phyloP scores from a whole-genome alignment of 2,329 filamentous ascomycete species.

The Sodiomyces alkalinus region DNA sequence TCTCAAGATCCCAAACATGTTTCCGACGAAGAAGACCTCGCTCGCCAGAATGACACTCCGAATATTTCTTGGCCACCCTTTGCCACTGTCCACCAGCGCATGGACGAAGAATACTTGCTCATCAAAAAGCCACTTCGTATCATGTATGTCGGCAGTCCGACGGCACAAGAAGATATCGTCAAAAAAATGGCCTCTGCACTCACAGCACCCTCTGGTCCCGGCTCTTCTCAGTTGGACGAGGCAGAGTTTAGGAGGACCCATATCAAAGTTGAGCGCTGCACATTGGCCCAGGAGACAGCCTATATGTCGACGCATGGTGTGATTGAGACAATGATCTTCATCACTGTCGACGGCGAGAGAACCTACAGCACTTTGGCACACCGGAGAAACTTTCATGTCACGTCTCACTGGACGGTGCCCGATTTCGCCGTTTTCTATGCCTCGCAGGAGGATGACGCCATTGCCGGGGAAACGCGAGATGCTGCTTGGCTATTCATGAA shows the following conservation, averaged over 20 bases:
- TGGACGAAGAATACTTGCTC: slow-evolving; percentile 28
- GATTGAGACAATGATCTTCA: slow-evolving; percentile 16
- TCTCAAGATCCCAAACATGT: slow-evolving; percentile 26
- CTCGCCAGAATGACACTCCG: slow-evolving; percentile 11
- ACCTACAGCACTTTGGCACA: slow-evolving; percentile 20
- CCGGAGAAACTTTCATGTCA: too few species aligned
- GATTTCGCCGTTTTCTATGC: slow-evolving; percentile 34
- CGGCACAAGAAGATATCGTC: slow-evolving; percentile 23
- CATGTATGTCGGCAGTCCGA: slow-evolving; percentile 30
- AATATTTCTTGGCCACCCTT: slow-evolving; percentile 20
- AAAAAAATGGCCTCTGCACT: slow-evolving; percentile 33
- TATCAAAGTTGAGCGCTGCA: slow-evolving; percentile 34
- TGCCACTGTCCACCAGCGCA: slow-evolving; percentile 30
- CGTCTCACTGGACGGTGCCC: slow-evolving; percentile 29
- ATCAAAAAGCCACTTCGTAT: slow-evolving; percentile 30
- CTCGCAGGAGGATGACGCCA: slow-evolving; percentile 24
- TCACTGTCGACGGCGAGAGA: slow-evolving; percentile 24
- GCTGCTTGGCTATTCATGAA: slow-evolving; percentile 30
- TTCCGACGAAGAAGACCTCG: slow-evolving; percentile 23
- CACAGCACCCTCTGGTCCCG: too few species aligned
- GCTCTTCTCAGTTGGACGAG: too few species aligned
- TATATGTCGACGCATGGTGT: too few species aligned
- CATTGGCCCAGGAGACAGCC: slow-evolving; percentile 19
- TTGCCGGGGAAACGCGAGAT: slow-evolving; percentile 21
- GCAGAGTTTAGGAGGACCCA: too few species aligned